Percentiles rank a stretch among this genome's conserved stretches.
Conservation (phyloP, 1,139 yeast genomes). For the Blastobotrys apis region DNA sequence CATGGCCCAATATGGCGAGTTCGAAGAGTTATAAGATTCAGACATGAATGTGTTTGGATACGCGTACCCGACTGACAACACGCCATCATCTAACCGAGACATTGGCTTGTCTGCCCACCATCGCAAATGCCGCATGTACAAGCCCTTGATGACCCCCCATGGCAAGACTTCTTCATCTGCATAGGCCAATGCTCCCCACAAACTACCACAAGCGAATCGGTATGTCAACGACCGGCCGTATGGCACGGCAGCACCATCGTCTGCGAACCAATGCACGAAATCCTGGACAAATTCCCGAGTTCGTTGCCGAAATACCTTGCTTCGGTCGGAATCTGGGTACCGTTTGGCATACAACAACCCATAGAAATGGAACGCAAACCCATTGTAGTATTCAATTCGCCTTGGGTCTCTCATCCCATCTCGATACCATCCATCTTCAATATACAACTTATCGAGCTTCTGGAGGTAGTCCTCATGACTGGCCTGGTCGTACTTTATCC, state of each 20-base stretch:
- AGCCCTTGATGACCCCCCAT: slow-evolving; percentile 32
- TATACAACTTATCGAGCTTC: slow-evolving; percentile 28
- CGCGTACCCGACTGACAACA: slow-evolving; percentile 31
- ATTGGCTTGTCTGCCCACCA: slow-evolving; percentile 36
- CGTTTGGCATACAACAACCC: slow-evolving; percentile 28
- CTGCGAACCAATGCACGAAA: slow-evolving; percentile 30
- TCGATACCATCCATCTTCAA: slow-evolving; percentile 36
- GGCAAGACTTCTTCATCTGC: slow-evolving; percentile 26
- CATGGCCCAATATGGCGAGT: slow-evolving; percentile 36
- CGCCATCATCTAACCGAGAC: slow-evolving; percentile 26
- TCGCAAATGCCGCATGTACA: slow-evolving; percentile 30
- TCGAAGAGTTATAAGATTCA: slow-evolving; percentile 33
- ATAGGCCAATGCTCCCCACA: slow-evolving; percentile 34
- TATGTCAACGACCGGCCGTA: slow-evolving; percentile 33
- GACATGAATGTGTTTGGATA: slow-evolving; percentile 33
- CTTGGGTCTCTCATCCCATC: slow-evolving; percentile 11
- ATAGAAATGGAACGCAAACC: slow-evolving; percentile 35
- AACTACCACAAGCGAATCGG: slow-evolving; percentile 31
- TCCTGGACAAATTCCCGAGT: slow-evolving; percentile 27
- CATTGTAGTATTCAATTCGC: slow-evolving; percentile 33
- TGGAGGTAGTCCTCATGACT: slow-evolving; percentile 25
- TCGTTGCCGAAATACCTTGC: slow-evolving; percentile 24
- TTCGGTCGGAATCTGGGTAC: slow-evolving; percentile 19
- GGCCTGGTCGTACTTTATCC: slow-evolving; percentile 23
- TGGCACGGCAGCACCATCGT: slow-evolving; percentile 33